phyloP scores from a whole-genome alignment of 495 filamentous ascomycete species.

The Oidiodendron maius region DNA sequence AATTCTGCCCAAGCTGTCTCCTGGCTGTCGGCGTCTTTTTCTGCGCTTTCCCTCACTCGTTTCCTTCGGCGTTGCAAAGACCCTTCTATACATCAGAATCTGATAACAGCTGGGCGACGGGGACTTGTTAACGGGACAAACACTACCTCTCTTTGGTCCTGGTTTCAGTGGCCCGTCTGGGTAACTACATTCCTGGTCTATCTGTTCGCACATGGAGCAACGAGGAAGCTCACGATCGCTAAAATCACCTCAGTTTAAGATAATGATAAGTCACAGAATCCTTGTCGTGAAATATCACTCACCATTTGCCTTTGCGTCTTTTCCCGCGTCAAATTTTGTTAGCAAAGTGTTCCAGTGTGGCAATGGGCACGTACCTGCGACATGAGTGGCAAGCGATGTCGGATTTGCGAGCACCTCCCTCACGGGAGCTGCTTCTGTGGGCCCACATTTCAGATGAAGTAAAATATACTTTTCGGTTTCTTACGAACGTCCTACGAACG shows the following conservation, averaged over 20 bases:
- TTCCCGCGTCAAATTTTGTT: not conserved
- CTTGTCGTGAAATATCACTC: not conserved
- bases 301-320: constrained; percentile 9
- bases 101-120: too few species aligned
- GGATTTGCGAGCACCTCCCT: not conserved
- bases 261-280: not conserved
- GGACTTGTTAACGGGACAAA: too few species aligned
- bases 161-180: not conserved
- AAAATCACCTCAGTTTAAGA: not conserved
- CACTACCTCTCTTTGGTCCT: constrained; percentile 3
- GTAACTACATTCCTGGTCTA: not conserved
- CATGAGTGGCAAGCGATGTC: not conserved
- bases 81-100: too few species aligned
- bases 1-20: not conserved
- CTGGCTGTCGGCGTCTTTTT: too few species aligned
- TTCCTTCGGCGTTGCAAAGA: too few species aligned
- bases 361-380: not conserved
- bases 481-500: too few species aligned
- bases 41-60: too few species aligned
- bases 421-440: not conserved
- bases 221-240: constrained; percentile 2
- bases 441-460: too few species aligned
- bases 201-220: not conserved
- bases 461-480: too few species aligned
- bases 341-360: not conserved